phyloP scores from a whole-genome alignment of 106 monocot genomes.

The Apostasia ramifera region DNA sequence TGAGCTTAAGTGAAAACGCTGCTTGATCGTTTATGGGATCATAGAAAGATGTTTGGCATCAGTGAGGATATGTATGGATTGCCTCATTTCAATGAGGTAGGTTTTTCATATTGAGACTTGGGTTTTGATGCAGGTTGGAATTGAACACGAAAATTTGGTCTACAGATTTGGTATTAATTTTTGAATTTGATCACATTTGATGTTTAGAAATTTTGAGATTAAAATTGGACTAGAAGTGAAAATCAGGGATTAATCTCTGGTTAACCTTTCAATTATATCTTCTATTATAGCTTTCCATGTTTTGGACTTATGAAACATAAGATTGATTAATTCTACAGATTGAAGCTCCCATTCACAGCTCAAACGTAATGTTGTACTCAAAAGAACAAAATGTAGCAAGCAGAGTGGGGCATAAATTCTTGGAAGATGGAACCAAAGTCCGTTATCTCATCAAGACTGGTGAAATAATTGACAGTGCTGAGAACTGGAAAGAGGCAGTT shows the following conservation, averaged over 20 bases:
- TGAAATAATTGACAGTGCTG: conserved; percentile 75
- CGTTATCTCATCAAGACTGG: conserved; percentile 93
- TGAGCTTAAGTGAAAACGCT: too few relatives aligned
- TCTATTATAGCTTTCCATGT: background rate
- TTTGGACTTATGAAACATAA: background rate
- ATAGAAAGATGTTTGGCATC: too few relatives aligned
- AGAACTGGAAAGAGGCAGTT: conserved; percentile 59
- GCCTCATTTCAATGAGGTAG: too few relatives aligned
- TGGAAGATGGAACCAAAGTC: conserved; percentile 79
- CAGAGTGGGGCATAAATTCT: conserved; percentile 80
- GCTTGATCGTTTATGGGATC: too few relatives aligned
- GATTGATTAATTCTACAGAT: conserved; percentile 35
- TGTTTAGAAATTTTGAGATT: too few relatives aligned
- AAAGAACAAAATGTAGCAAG: conserved; percentile 84
- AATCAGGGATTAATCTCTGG: too few relatives aligned
- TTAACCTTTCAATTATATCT: background rate
- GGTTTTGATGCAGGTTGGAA: too few relatives aligned
- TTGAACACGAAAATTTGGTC: background rate
- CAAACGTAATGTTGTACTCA: conserved; percentile 94
- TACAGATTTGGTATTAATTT: too few relatives aligned
- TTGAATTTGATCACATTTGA: too few relatives aligned
- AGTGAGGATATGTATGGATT: too few relatives aligned
- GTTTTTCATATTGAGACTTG: too few relatives aligned
- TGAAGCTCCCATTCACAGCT: conserved; percentile 92
- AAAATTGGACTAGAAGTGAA: background rate